Evolutionary conservation across 1,284 basidiomycete genomes (phyloP).

Genomic region (Megacollybia platyphylla): DNA sequence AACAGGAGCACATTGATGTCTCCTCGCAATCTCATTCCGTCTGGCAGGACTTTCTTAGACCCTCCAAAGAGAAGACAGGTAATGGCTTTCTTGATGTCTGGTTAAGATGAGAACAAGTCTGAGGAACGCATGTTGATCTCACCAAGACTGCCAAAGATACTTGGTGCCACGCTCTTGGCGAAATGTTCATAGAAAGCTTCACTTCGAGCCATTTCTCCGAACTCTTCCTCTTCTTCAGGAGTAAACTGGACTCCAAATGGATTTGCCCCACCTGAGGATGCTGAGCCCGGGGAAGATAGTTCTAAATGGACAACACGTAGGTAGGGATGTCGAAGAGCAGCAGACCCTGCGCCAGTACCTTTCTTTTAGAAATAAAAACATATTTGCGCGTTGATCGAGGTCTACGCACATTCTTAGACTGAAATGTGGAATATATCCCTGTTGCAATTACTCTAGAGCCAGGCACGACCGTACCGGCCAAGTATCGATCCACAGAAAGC

Average conservation of each 20-base stretch:
- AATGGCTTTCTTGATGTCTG: conserved; percentile 98
- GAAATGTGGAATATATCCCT: conserved; percentile 95
- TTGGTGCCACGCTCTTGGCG: conserved; percentile 88
- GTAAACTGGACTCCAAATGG: conserved; percentile 81
- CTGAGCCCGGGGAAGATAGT: conserved; percentile 63
- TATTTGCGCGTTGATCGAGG: neutral
- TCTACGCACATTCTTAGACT: conserved; percentile 65
- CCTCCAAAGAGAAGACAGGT: conserved; percentile 93
- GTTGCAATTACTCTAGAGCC: conserved; percentile 92
- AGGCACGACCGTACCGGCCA: conserved; percentile 88
- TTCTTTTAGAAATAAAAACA: conserved; percentile 33
- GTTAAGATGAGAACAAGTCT: conserved; percentile 4
- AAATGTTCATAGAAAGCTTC: conserved; percentile 93
- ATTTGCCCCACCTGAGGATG: conserved; percentile 53
- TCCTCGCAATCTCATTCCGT: conserved; percentile 94
- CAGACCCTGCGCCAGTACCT: conserved; percentile 52
- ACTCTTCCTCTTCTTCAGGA: conserved; percentile 96
- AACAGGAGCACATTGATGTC: conserved; percentile 97
- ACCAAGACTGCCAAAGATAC: conserved; percentile 94
- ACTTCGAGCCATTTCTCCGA: conserved; percentile 78
- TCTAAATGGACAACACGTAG: conserved; percentile 91
- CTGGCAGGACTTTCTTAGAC: conserved; percentile 95
- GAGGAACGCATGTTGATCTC: conserved; percentile 12
- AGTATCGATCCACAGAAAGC: conserved; percentile 80
- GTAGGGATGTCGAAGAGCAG: conserved; percentile 90